These are phyloP conservation scores for Epithele typhae DNA, from an alignment of 768 basidiomycete genomes.

Conservation along the genomic window DNA sequence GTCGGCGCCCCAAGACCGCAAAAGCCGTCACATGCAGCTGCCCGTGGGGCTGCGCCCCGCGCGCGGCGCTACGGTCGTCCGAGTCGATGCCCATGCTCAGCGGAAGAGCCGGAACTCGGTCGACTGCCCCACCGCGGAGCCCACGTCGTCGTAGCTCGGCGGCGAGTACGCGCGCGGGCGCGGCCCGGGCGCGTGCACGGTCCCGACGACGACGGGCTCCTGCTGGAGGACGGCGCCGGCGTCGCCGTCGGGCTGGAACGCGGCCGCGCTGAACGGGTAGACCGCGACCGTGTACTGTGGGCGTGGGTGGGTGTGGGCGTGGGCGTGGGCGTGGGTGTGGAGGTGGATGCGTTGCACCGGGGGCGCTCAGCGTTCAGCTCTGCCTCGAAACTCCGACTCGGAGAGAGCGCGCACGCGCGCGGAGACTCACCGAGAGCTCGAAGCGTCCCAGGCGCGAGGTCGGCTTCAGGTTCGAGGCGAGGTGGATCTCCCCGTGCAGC, in stretches of 20 bases:
- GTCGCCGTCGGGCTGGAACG: conserved; percentile 9
- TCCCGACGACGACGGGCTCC: conserved; percentile 11
- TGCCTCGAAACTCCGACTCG: not conserved
- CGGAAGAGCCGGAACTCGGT: conserved; percentile 10
- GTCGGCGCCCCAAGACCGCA: no score
- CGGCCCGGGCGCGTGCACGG: conserved; percentile 10
- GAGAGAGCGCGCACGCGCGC: not conserved
- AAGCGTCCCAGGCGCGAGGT: conserved; percentile 15
- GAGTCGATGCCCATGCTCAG: conserved; percentile 1
- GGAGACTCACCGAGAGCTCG: conserved; percentile 14
- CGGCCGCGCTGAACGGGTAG: conserved; percentile 10
- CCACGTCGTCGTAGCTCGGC: conserved; percentile 15
- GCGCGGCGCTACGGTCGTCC: no score
- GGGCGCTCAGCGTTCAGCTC: no score
- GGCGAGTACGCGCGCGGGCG: conserved; percentile 11
- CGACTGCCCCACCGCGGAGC: conserved; percentile 9
- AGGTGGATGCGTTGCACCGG: not conserved
- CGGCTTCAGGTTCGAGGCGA: conserved; percentile 13
- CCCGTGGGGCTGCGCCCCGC: no score
- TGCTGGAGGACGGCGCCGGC: conserved; percentile 6
- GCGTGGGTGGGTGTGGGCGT: not conserved
- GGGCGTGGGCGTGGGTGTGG: not conserved
- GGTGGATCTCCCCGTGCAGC: conserved; percentile 18
- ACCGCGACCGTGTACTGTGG: conserved; percentile 10
- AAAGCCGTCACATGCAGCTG: no score